Base-by-base conservation (phyloP, 495 filamentous ascomycete species). In the Elasticomyces elasticus region DNA sequence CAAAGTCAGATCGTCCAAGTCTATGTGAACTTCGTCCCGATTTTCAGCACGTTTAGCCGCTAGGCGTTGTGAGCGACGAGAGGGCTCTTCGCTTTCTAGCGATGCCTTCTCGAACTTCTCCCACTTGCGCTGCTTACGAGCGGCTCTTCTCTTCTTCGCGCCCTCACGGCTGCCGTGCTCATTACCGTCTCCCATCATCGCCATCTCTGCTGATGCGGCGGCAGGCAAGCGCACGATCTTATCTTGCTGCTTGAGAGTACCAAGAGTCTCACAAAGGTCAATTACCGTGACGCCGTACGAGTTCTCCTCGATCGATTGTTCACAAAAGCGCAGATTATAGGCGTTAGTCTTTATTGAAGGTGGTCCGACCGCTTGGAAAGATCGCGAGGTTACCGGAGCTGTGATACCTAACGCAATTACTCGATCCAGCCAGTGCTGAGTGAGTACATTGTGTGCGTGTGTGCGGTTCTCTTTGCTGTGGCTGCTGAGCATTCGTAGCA, bases 261-360 rank as follows among this genome's bases (percentile, higher is more conserved):
- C 13, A 2, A 40, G 42, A 28, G 23, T 25, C 10, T 11, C 24
- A 26, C 26, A 11, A 17, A 6, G 11, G 45, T 49, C 24, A 15
- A 28, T 2, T 20, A 49, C 30, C 28, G 48, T 51, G 20, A 51
- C n/a, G 28, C 48, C 48, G 48, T 37, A 51, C 7, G n/a, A 24
- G 48, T 37, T 37, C 48, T 37, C 48, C 48, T 40, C 15, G 28
- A 37, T 51, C 20, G 10, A 6, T 5, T 12, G 5, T 17, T 40
- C 35, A 17, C 35, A 40, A 17, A n/a, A 17, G 4, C 35, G 5
- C 15, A 5, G 5, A 12, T 40, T 40, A n/a, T 15, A 7, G 30
- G 30, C 7, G 15, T 15, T 17, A 17, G 35, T 3, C 13, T 40
- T 5, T 13, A 5, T 40, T 12, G 12, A 40, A 15, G 19, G 35